Evolutionary conservation across 352 stramenopile genomes (phyloP), one percentile per base, ranked within the genome.

Genomic region (Pythium chondricola): DNA sequence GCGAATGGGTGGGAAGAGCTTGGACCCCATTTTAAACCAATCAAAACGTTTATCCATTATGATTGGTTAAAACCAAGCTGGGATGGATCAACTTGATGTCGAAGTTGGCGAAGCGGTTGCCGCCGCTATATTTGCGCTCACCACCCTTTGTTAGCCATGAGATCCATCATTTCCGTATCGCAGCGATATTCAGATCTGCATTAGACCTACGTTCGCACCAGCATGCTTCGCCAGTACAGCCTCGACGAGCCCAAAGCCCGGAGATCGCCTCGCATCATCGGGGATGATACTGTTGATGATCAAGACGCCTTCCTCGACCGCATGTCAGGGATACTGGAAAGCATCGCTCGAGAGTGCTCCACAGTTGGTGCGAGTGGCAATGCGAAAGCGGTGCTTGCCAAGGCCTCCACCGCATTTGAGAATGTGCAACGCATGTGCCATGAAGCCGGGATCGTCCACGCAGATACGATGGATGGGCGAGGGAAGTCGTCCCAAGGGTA

Each of bases 1-100:
- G 36, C 25, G 44, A 53, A 63, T 63, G 55, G 55, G 42, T 63
- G 47, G 55, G 55, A 63, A 63, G 40, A 52, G 55, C 47, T 49
- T 47, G 37, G 17, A 52, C 3, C 29, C 6, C 4, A 33, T 30
- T 63, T 57, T 63, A 11, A 2, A 48, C 48, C 41, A 63, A 61
- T 61, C 27, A 40, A 21, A 42, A 16, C 1, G 7, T 7, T 1
- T 13, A 48, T 16, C 13, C 5, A 9, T 40, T 43, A 29, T 21
- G 24, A 57, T 56, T 63, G 33, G 55, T 32, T 48, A 14, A 50
- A 53, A 63, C 37, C 36, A 4, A 17, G 2, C 11, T 39, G 26
- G 1, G 30, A 56, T 56, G 52, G 38, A 25, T 18, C 46, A 44
- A 61, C 52, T 59, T 3, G 25, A 16, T 20, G 5, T 6, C 4